Conservation (phyloP, 345 rosid genomes). For the Rhodomyrtus tomentosa region DNA sequence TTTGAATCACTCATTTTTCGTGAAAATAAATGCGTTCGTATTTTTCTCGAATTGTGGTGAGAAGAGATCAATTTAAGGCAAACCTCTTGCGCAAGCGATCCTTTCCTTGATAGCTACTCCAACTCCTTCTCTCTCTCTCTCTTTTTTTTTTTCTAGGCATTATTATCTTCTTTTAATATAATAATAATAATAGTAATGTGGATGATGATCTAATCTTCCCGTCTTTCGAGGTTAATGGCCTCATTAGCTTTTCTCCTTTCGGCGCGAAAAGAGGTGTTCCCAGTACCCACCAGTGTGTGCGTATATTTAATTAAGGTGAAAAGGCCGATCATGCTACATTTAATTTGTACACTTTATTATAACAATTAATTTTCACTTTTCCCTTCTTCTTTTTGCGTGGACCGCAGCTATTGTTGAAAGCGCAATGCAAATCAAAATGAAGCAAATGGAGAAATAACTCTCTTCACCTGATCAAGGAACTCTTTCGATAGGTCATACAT, state of each 20-base stretch:
- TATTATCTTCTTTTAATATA: not conserved
- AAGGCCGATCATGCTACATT: not conserved
- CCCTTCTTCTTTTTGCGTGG: not conserved
- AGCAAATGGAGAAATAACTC: not conserved
- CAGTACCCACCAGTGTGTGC: not conserved
- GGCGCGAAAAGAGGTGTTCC: not conserved
- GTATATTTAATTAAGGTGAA: not conserved
- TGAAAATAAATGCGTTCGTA: not conserved
- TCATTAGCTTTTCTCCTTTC: slow-evolving; percentile 1
- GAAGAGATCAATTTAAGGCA: not conserved
- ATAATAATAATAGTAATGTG: not conserved
- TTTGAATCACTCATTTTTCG: not conserved
- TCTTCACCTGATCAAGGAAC: not conserved
- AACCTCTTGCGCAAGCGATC: not conserved
- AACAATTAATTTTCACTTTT: not conserved
- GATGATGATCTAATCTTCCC: not conserved
- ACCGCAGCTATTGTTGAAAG: not conserved
- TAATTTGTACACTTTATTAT: not conserved
- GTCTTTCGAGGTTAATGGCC: slow-evolving; percentile 2
- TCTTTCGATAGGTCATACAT: not conserved
- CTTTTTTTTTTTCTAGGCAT: not conserved
- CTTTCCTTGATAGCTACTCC: not conserved
- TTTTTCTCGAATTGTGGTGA: not conserved
- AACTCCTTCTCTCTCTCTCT: too few relatives aligned
- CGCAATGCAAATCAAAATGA: not conserved